A percentile compares a stretch with the other conserved stretches of the same genome.
Conservation (phyloP, 495 filamentous ascomycete species). For the Penicillium maclennaniae region DNA sequence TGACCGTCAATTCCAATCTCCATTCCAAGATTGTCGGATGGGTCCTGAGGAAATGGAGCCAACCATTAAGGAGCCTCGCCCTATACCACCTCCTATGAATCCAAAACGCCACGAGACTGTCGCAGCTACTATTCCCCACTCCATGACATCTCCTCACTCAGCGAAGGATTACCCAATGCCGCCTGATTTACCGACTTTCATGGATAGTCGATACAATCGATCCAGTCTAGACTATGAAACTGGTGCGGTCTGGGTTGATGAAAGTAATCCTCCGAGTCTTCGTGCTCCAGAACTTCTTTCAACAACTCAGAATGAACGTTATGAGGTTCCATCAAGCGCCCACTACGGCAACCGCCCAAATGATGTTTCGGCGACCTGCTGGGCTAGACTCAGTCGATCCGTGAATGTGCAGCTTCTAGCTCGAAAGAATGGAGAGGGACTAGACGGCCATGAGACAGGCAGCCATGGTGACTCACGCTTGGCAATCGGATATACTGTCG, state of each 20-base stretch:
- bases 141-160: background rate
- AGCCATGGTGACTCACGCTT: background rate
- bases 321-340: slow-evolving; percentile 5
- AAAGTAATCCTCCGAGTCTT: background rate
- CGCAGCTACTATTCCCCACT: background rate
- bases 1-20: background rate
- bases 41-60: background rate
- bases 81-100: background rate
- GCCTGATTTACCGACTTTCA: slow-evolving; percentile 3
- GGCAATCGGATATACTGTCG: background rate
- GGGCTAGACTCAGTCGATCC: slow-evolving; percentile 5
- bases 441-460: background rate
- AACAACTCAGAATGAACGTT: slow-evolving; percentile 7
- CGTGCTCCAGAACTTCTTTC: slow-evolving; percentile 5
- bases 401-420: background rate
- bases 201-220: slow-evolving; percentile 3
- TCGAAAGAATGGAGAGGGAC: background rate
- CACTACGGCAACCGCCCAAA: background rate
- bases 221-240: slow-evolving; percentile 3
- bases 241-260: background rate
- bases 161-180: background rate
- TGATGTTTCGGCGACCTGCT: background rate
- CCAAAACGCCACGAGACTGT: background rate
- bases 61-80: background rate
- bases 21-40: background rate